These are phyloP conservation scores for Scheffersomyces lignicola DNA, from an alignment of 1,139 yeast genomes.

Conservation along the genomic window DNA sequence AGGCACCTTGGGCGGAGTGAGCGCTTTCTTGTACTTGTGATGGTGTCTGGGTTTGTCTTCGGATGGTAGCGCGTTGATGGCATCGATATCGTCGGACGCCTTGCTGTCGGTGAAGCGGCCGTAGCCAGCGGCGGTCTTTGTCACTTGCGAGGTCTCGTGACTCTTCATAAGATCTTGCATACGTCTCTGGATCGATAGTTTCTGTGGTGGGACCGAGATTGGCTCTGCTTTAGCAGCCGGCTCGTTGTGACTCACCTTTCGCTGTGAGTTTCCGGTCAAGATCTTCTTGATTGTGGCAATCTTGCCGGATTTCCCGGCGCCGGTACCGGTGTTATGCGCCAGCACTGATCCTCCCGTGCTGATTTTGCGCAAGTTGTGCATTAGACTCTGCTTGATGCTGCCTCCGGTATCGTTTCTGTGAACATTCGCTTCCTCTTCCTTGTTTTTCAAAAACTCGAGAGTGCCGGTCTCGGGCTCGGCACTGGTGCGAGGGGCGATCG, in stretches of 20 bases:
- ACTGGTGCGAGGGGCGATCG: constrained; percentile 14
- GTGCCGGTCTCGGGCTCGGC: constrained; percentile 30
- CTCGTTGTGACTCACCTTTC: constrained; percentile 15
- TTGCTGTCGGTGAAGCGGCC: constrained; percentile 61
- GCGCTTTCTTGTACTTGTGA: constrained; percentile 9
- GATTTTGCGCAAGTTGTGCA: constrained; percentile 35
- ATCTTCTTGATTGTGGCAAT: constrained; percentile 43
- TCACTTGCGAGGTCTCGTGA: constrained; percentile 44
- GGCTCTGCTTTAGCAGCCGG: constrained; percentile 8
- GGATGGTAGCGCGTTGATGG: constrained; percentile 26
- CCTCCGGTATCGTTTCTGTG: constrained; percentile 45
- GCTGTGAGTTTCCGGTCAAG: constrained; percentile 34
- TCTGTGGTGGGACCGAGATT: constrained; percentile 14
- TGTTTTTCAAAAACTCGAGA: constrained; percentile 57
- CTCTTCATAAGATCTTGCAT: constrained; percentile 58
- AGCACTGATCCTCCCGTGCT: constrained; percentile 38
- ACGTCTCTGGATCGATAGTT: constrained; percentile 62
- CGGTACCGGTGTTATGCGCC: constrained; percentile 18
- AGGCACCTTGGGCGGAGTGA: constrained; percentile 37
- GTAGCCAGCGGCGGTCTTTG: constrained; percentile 71
- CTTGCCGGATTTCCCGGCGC: constrained; percentile 37
- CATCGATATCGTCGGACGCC: constrained; percentile 39
- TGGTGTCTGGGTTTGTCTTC: constrained; percentile 5
- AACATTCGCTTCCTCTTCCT: constrained; percentile 30
- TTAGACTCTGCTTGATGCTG: constrained; percentile 39